Base-by-base conservation (phyloP, 2,329 filamentous ascomycete genomes). In the Catunica adiposa region DNA sequence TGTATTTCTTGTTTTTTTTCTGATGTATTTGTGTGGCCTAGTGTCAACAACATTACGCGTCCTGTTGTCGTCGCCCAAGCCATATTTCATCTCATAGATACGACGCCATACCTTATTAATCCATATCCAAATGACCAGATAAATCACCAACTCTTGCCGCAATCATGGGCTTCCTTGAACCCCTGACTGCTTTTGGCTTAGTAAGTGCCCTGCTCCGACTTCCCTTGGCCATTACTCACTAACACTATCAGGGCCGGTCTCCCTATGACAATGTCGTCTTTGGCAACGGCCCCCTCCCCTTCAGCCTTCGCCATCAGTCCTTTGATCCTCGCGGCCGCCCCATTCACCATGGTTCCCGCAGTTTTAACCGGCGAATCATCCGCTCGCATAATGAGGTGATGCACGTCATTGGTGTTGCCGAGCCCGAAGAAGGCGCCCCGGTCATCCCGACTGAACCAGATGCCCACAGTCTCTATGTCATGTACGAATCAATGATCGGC, bases 311-410 rank as follows among this genome's bases (percentile, higher is more conserved):
- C 3, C 58, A 62, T 1, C 77, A 79, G 62, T 65, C 73, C 50
- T 80, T 76, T 61, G 77, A 81, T 60, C 69, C 71, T 42, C 71
- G 75, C 34, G 78, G 78, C 14, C 75, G 77, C 8, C 75, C 78
- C 2, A 62, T 77, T 52, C 80, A 80, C 60, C 70, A 70, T 0
- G 71, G 73, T 53, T 79, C 76, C 1, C 76, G 73, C 61, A 67
- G 69, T 11, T 72, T 78, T 59, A 79, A 79, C 60, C 71, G 73
- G 51, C 73, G 78, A 57, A 72, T 80, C 31, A 76, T 81, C 25
- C 71, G 78, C 53, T 73, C 78, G 8, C 78, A 81, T 61, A 81
- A 81, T 60, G 77, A 81, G 60, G 78, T 81, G 2, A 81, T 81
- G 78, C 70, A 74, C 17, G 76, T 79, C 8, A 80, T 81, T 40